Conservation (phyloP, 2,329 filamentous ascomycete genomes). For the Paraphaeosphaeria sporulosa region DNA sequence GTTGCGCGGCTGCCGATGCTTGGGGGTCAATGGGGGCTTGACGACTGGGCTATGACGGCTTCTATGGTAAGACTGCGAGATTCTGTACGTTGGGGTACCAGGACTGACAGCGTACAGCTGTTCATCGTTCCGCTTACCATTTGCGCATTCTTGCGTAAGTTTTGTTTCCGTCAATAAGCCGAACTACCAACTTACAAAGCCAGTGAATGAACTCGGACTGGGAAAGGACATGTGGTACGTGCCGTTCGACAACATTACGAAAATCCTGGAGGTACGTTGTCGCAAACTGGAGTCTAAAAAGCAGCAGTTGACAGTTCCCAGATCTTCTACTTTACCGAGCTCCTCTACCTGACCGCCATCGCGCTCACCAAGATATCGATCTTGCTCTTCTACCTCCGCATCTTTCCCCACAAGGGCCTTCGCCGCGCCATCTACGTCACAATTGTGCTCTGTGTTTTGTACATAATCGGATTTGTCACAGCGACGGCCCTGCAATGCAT, state of each 20-base stretch:
- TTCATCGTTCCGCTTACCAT: constrained; percentile 29
- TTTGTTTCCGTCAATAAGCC: background rate
- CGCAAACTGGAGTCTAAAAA: constrained; percentile 22
- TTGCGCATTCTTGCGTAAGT: constrained; percentile 25
- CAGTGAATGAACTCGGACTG: constrained; percentile 45
- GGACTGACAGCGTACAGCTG: constrained; percentile 21
- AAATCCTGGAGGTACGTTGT: constrained; percentile 36
- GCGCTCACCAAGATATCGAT: constrained; percentile 34
- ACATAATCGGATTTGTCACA: background rate
- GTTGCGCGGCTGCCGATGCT: constrained; percentile 44
- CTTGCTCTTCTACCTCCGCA: constrained; percentile 30
- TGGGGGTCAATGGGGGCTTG: constrained; percentile 48
- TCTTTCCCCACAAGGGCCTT: constrained; percentile 22
- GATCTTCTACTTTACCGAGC: constrained; percentile 29
- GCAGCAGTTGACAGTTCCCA: constrained; percentile 14
- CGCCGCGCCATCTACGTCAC: background rate
- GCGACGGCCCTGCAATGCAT: constrained; percentile 5
- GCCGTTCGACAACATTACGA: constrained; percentile 49
- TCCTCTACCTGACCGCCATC: constrained; percentile 24
- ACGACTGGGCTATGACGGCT: constrained; percentile 48
- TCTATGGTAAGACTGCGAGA: constrained; percentile 44
- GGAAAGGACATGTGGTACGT: constrained; percentile 62
- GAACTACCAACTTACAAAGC: constrained; percentile 3
- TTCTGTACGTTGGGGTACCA: background rate
- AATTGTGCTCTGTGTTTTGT: constrained; percentile 5